Conservation (phyloP, 1,284 basidiomycete species). For the Ceratobasidium sp. region DNA sequence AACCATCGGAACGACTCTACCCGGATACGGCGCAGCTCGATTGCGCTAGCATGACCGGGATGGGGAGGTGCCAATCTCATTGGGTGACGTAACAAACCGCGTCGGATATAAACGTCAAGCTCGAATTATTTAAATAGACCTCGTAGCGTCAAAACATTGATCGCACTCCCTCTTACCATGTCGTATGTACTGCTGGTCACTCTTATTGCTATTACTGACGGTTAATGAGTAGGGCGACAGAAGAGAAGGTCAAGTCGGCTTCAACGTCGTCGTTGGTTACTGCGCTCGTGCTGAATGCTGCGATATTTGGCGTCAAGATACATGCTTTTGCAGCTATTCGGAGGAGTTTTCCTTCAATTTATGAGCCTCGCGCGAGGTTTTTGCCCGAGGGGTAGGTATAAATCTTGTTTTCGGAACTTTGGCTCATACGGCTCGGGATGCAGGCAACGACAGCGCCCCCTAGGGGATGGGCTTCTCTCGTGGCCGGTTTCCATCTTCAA, state of each 20-base stretch:
- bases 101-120: too few relatives aligned
- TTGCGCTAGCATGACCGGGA: too few relatives aligned
- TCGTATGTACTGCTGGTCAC: slow-evolving; percentile 15
- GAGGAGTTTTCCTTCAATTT: slow-evolving; percentile 79
- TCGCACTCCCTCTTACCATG: neutral
- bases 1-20: too few relatives aligned
- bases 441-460: slow-evolving; percentile 70
- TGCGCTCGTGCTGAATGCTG: slow-evolving; percentile 80
- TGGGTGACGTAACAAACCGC: too few relatives aligned
- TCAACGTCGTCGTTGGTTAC: slow-evolving; percentile 75
- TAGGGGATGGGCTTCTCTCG: slow-evolving; percentile 64
- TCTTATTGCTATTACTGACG: neutral
- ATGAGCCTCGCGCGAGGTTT: slow-evolving; percentile 84
- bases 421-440: slow-evolving; percentile 6
- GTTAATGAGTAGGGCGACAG: neutral
- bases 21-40: too few relatives aligned
- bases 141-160: too few relatives aligned
- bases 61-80: too few relatives aligned
- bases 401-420: slow-evolving; percentile 37
- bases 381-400: slow-evolving; percentile 67
- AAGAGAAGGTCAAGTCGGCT: slow-evolving; percentile 50
- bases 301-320: slow-evolving; percentile 70
- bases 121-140: too few relatives aligned
- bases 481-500: slow-evolving; percentile 73
- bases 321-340: slow-evolving; percentile 66